Base-by-base conservation (phyloP, 441 rosid species). In the Biscutella laevigata region DNA sequence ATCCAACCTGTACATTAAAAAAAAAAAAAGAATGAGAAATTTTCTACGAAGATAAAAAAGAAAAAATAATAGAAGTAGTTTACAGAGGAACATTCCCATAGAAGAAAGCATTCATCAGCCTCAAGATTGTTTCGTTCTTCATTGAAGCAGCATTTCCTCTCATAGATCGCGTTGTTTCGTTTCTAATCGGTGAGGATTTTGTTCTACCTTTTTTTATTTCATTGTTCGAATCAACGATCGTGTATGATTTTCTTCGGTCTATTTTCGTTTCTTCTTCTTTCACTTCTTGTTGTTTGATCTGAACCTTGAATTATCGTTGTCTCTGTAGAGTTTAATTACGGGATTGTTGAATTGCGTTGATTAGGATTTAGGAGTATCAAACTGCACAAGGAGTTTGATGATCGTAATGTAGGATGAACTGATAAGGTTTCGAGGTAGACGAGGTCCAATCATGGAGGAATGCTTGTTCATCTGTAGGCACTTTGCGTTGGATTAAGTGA, bases 141-240 rank as follows among this genome's bases (percentile, higher is more conserved):
- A 32, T 42, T 22, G 58, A 57, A 56, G 29, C 52, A 57, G 38
- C 46, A 53, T 62, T 61, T 25, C 34, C 33, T 16, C 11, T 45
- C 16, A 4, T 7, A 2, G 14, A 50, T 57, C 57, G 39, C 24
- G 22, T 48, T 27, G 22, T 16, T 40, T 36, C 56, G 42, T 37
- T 47, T 41, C 24, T 7, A 10, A 24, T 24, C 69, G 64, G 64
- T 65, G 59, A 65, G 69, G 41, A 43, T 51, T 54, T 37, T 25
- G 27, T 2, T 36, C 50, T 30, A 30, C 37, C 8, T 5, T 10
- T 4, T 41, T 6, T 21, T 16, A 4, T 21, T 30, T 21, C 30
- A n/a, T 0, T 16, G 61, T 37, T 46, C 52, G 17, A 63, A 50
- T 57, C 16, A 13, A 13, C 49, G 50, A 46, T 10, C 57, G 8